Evolutionary conservation across 1,284 basidiomycete species (phyloP), one percentile per base, ranked within the genome.

Genomic region (Boletus smithii): DNA sequence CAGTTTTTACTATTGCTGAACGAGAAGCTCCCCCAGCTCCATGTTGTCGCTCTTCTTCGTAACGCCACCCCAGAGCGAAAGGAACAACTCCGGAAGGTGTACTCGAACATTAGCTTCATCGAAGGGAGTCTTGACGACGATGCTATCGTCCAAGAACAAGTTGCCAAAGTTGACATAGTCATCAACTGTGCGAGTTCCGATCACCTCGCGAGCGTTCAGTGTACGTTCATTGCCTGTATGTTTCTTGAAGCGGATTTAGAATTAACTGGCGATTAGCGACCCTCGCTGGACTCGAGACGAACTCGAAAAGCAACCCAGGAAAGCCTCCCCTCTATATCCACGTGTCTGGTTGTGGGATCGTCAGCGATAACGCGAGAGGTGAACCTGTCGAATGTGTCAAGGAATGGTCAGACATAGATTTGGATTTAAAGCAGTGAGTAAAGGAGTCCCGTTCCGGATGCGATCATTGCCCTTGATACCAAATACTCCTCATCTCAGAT

Each of bases 151-250:
- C 56, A 61, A 51, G 65, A 66, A 32, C 59, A 72, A 39, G 66
- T 55, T 1, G 47, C 55, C 10, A 68, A 65, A 46, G 69, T 58
- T 1, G 67, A 68, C 47, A 59, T 65, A n/a, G 56, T 65, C 39
- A 61, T 74, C 54, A 73, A 74, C 49, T 56, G 62, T 38, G 72
- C 69, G 8, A 70, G 66, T 41, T 71, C 70, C 8, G 72, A 74
- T 50, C 69, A 73, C 39, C 55, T 58, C 26, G 58, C 57, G 10
- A 67, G 66, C 40, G 53, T 69, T n/a, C 58, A 62, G 37, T 56
- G 71, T 73, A 43, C 30, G 67, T 55, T 23, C 22, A 14, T 18
- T 20, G 32, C 5, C 14, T 11, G 8, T 34, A 5, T 18, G 4
- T 44, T 33, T 38, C 24, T 36, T 17, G n/a, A 5, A 33, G 17